phyloP scores from a whole-genome alignment of 495 filamentous ascomycete species.

The Trichoderma gamsii region DNA sequence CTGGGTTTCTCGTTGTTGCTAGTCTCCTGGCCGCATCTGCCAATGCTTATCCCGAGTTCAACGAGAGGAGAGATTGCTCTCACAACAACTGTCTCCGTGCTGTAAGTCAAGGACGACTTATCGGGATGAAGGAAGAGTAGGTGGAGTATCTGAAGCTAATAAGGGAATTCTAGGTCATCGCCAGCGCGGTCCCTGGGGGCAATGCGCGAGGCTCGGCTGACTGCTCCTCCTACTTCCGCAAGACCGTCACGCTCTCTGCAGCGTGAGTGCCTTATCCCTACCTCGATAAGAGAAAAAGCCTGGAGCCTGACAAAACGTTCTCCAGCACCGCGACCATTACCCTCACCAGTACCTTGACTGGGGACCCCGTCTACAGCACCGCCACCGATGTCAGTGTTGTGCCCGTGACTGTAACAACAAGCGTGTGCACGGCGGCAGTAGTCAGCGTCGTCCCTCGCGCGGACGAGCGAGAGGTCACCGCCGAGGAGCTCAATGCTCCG shows the following conservation, averaged over 20 bases:
- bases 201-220: background rate
- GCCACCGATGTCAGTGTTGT: background rate
- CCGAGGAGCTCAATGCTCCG: background rate
- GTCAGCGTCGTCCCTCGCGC: background rate
- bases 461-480: background rate
- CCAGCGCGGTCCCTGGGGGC: background rate
- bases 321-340: background rate
- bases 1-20: background rate
- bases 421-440: background rate
- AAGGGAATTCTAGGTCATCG: background rate
- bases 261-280: background rate
- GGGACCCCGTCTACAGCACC: background rate
- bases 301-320: background rate
- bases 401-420: background rate
- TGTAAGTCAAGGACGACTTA: background rate
- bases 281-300: background rate
- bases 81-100: background rate
- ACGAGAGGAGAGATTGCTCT: background rate
- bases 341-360: background rate
- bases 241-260: background rate
- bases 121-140: background rate
- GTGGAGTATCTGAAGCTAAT: background rate
- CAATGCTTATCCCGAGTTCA: background rate
- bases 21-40: background rate
- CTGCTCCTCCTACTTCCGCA: background rate